phyloP scores from a whole-genome alignment of 2,329 filamentous ascomycete species.

The Davidsoniella australis region DNA sequence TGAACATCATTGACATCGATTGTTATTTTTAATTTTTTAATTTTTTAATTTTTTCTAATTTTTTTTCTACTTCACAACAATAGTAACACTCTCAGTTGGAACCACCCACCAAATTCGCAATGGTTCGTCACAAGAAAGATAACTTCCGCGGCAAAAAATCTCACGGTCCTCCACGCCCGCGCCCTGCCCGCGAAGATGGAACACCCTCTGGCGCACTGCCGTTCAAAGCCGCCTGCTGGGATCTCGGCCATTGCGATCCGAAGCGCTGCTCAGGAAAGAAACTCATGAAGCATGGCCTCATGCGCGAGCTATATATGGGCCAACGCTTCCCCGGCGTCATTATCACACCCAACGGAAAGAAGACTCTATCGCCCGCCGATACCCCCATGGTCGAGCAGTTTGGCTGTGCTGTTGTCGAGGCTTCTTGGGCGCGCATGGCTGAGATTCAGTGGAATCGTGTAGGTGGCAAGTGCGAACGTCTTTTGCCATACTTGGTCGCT shows the following conservation, averaged over 20 bases:
- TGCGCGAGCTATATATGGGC: constrained; percentile 82
- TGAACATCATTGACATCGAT: neutral
- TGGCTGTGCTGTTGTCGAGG: constrained; percentile 91
- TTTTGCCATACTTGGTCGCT: constrained; percentile 87
- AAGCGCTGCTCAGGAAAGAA: constrained; percentile 94
- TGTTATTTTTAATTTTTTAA: too few relatives aligned
- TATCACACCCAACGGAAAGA: constrained; percentile 87
- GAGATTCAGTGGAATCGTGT: constrained; percentile 87
- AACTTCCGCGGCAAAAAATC: constrained; percentile 59
- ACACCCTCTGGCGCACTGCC: constrained; percentile 26
- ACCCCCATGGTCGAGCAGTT: constrained; percentile 65
- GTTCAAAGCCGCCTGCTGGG: constrained; percentile 96
- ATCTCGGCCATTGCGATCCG: constrained; percentile 91
- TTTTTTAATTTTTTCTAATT: too few relatives aligned
- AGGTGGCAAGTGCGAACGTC: constrained; percentile 78
- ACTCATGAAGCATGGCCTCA: constrained; percentile 78
- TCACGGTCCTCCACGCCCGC: constrained; percentile 37
- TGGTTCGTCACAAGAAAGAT: constrained; percentile 97
- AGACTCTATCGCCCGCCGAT: constrained; percentile 69
- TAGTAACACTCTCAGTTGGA: neutral
- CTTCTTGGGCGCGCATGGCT: constrained; percentile 82
- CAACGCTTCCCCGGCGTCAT: constrained; percentile 86
- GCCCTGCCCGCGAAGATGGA: constrained; percentile 29
- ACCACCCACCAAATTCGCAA: constrained; percentile 21
- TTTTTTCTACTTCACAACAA: neutral